Conservation (phyloP, 2,329 filamentous ascomycete genomes). For the Sarocladium kiliense region DNA sequence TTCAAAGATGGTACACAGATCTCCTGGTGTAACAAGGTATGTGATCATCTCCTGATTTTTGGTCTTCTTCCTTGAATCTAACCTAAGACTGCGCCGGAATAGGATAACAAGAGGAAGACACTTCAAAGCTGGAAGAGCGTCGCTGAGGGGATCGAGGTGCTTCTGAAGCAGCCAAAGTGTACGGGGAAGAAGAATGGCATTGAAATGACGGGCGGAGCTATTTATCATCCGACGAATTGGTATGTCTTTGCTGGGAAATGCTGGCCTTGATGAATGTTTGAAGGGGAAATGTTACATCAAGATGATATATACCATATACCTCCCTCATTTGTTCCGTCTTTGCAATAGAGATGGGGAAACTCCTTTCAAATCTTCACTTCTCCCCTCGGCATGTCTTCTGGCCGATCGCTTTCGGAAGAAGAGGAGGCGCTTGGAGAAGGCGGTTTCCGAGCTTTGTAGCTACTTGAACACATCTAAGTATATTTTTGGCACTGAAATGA, state of each 20-base stretch:
- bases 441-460: too few species aligned
- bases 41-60: not conserved
- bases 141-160: not conserved
- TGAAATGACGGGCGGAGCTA: not conserved
- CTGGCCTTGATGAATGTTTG: too few species aligned
- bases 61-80: not conserved
- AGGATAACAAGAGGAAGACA: not conserved
- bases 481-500: too few species aligned
- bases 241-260: not conserved
- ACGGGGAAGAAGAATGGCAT: not conserved
- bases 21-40: constrained; percentile 1
- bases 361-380: too few species aligned
- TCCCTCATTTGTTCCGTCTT: too few species aligned
- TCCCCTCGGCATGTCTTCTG: too few species aligned
- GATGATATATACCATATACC: too few species aligned
- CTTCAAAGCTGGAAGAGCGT: not conserved
- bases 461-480: too few species aligned
- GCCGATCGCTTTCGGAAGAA: too few species aligned
- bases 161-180: not conserved
- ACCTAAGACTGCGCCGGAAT: not conserved
- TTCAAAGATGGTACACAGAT: not conserved
- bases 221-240: constrained; percentile 1
- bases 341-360: too few species aligned
- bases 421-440: too few species aligned
- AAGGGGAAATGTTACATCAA: too few species aligned